Conservation (phyloP, 345 rosid genomes). For the Crucihimalaya himalaica region DNA sequence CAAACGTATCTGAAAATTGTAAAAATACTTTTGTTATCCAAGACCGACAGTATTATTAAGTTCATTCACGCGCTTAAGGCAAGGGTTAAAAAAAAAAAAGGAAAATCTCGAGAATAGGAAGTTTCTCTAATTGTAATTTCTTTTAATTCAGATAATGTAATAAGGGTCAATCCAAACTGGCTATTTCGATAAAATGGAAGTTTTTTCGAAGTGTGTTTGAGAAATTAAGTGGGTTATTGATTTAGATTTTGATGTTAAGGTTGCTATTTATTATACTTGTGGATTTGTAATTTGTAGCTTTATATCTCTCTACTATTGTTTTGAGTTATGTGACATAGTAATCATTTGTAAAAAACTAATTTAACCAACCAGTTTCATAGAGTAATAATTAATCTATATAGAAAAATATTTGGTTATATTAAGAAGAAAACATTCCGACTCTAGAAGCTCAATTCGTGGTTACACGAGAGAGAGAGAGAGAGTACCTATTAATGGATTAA, state of each 20-base stretch:
- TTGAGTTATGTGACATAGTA: neutral
- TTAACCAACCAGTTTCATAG: neutral
- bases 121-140: neutral
- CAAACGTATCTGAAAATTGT: constrained; percentile 21
- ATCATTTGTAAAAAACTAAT: neutral
- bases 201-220: no score
- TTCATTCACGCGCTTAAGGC: neutral
- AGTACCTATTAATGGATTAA: neutral
- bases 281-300: neutral
- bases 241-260: neutral
- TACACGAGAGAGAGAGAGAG: neutral
- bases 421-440: neutral
- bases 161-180: no score
- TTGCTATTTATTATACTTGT: neutral
- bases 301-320: neutral
- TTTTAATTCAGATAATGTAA: neutral
- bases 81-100: neutral
- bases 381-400: no score
- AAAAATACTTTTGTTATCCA: neutral
- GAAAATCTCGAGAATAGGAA: neutral
- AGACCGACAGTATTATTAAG: constrained; percentile 3
- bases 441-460: constrained; percentile 3
- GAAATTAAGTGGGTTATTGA: neutral
- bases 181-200: no score
- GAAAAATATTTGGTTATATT: neutral